A percentile compares a stretch with the other conserved stretches of the same genome.
Evolutionary conservation across 1,284 basidiomycete species (phyloP).

Genomic region (Ceratobasidium sp.): DNA sequence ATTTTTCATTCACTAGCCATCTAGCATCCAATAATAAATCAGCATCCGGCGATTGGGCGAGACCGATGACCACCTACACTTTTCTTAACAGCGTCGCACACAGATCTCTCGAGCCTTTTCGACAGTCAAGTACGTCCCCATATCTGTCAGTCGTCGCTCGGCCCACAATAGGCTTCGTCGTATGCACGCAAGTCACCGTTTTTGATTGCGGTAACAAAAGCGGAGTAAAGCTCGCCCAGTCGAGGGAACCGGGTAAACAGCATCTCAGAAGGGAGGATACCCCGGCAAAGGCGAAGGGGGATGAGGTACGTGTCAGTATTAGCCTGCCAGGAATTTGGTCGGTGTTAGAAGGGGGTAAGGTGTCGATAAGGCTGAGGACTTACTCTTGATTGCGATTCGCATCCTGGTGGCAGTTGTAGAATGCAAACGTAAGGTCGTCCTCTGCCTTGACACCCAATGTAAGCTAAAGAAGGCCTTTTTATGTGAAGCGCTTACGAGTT

Average conservation of each 20-base stretch:
- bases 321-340: constrained; percentile 58
- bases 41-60: neutral
- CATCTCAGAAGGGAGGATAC: constrained; percentile 75
- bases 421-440: constrained; percentile 80
- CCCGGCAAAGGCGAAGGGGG: constrained; percentile 84
- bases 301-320: constrained; percentile 89
- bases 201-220: constrained; percentile 81
- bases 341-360: neutral
- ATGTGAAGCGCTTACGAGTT: constrained; percentile 60
- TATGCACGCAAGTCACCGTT: constrained; percentile 80
- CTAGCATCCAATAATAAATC: constrained; percentile 52
- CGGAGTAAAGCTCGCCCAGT: constrained; percentile 75
- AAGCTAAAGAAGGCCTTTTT: neutral
- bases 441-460: constrained; percentile 63
- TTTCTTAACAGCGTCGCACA: constrained; percentile 82
- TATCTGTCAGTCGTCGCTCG: constrained; percentile 75
- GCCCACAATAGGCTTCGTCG: constrained; percentile 76
- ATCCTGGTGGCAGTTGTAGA: constrained; percentile 75
- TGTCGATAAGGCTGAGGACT: constrained; percentile 45
- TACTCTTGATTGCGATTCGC: constrained; percentile 82
- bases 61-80: constrained; percentile 63
- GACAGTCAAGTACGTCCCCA: constrained; percentile 84
- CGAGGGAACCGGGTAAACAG: constrained; percentile 75
- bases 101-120: constrained; percentile 89
- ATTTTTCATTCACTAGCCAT: constrained; percentile 77